Conservation (phyloP, 73 alveolate genomes). For the Blepharisma stoltei region DNA sequence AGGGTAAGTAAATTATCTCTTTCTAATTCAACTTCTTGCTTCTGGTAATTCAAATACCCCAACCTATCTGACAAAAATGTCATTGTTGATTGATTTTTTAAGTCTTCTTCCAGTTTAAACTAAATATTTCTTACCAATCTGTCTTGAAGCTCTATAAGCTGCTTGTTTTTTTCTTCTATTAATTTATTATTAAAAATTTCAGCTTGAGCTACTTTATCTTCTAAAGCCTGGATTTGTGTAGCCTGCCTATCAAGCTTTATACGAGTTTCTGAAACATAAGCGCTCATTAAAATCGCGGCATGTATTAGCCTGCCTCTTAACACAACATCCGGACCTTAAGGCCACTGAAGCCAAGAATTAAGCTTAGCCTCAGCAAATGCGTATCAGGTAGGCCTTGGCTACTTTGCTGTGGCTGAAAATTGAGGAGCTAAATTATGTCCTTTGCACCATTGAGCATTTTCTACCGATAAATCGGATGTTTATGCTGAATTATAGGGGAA, state of each 20-base stretch:
- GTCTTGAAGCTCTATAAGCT: neutral
- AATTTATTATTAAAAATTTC: neutral
- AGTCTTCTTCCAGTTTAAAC: slow-evolving; percentile 13
- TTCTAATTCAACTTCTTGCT: slow-evolving; percentile 27
- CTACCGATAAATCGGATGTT: too few species aligned
- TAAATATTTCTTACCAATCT: neutral
- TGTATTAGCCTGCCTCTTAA: too few species aligned
- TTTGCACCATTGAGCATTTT: too few species aligned
- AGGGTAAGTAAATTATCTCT: slow-evolving; percentile 23
- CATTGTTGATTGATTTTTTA: slow-evolving; percentile 4
- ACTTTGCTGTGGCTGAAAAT: too few species aligned
- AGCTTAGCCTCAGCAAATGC: too few species aligned
- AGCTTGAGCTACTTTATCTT: slow-evolving; percentile 25
- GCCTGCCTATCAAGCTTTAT: slow-evolving; percentile 3
- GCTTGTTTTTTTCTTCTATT: slow-evolving; percentile 24
- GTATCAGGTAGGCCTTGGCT: too few species aligned
- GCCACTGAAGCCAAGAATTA: too few species aligned
- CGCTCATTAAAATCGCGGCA: too few species aligned
- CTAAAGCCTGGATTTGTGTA: neutral
- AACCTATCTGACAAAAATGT: neutral
- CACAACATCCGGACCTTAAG: too few species aligned
- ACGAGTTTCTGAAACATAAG: slow-evolving; percentile 9
- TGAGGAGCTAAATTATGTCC: too few species aligned
- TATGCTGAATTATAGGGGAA: too few species aligned
- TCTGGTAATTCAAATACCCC: neutral